These are phyloP conservation scores for Chrysoporthe deuterocubensis DNA, from an alignment of 2,329 filamentous ascomycete genomes.

Conservation along the genomic window DNA sequence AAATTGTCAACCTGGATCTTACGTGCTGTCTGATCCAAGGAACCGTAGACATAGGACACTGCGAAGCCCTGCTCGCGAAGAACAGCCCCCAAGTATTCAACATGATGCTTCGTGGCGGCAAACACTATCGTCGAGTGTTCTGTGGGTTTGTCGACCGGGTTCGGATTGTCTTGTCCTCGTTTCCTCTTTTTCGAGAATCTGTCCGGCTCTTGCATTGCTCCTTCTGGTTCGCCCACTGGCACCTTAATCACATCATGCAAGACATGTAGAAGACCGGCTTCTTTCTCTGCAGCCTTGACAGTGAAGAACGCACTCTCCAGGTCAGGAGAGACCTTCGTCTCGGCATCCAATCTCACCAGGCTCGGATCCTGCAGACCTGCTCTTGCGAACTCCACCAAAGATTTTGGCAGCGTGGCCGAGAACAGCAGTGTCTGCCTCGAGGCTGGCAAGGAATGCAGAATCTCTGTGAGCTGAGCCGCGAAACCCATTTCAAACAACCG, in stretches of 20 bases:
- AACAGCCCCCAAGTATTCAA: slow-evolving; percentile 87
- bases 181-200: slow-evolving; percentile 73
- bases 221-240: slow-evolving; percentile 67
- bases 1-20: slow-evolving; percentile 93
- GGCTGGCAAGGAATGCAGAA: slow-evolving; percentile 82
- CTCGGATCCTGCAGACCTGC: slow-evolving; percentile 92
- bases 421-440: slow-evolving; percentile 91
- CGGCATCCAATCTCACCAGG: slow-evolving; percentile 86
- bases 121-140: slow-evolving; percentile 95
- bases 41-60: slow-evolving; percentile 92
- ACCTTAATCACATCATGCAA: slow-evolving; percentile 92
- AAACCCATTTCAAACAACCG: slow-evolving; percentile 99
- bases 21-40: slow-evolving; percentile 90
- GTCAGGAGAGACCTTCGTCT: slow-evolving; percentile 94
- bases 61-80: slow-evolving; percentile 82
- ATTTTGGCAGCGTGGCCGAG: slow-evolving; percentile 92
- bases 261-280: slow-evolving; percentile 87
- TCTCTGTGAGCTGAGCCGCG: slow-evolving; percentile 88
- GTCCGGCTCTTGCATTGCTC: slow-evolving; percentile 50
- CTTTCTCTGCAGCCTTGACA: slow-evolving; percentile 90
- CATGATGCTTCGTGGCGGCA: slow-evolving; percentile 93
- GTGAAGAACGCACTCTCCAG: slow-evolving; percentile 95
- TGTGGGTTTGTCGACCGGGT: slow-evolving; percentile 72
- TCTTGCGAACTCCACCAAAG: slow-evolving; percentile 91
- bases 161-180: slow-evolving; percentile 57